phyloP scores from a whole-genome alignment of 192 early-diverging fungal genomes.

The Podila epigama region DNA sequence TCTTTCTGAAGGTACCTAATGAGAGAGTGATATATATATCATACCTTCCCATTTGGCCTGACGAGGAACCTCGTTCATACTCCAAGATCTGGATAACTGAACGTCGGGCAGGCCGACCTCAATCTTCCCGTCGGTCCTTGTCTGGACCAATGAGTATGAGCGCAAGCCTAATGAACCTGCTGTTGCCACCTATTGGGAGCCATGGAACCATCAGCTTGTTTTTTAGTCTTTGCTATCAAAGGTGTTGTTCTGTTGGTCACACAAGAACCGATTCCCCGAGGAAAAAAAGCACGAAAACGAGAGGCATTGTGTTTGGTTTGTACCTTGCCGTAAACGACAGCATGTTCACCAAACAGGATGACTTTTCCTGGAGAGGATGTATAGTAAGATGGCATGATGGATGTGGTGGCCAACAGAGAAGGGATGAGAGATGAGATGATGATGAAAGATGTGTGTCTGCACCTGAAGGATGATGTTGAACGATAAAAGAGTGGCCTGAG shows the following conservation, averaged over 20 bases:
- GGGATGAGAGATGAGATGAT: neutral
- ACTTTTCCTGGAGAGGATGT: conserved; percentile 95
- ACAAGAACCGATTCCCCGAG: neutral
- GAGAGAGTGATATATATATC: neutral
- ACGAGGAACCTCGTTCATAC: conserved; percentile 33
- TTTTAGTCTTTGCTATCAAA: neutral
- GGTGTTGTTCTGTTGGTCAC: too few relatives aligned
- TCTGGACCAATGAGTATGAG: conserved; percentile 70
- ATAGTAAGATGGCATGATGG: conserved; percentile 37
- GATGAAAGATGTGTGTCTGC: neutral
- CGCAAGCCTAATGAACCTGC: conserved; percentile 84
- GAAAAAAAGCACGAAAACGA: neutral
- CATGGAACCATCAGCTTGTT: neutral
- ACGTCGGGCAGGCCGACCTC: conserved; percentile 72
- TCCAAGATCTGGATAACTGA: conserved; percentile 53
- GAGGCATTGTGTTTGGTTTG: too few relatives aligned
- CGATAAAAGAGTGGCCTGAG: neutral
- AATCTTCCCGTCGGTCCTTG: conserved; percentile 53
- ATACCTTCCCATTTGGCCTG: conserved; percentile 42
- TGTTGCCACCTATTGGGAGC: conserved; percentile 69
- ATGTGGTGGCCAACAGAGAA: neutral
- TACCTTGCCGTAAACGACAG: conserved; percentile 93
- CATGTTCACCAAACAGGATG: conserved; percentile 98
- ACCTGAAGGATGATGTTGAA: neutral
- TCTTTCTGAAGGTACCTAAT: neutral